Evolutionary conservation across 768 basidiomycete species (phyloP).

Genomic region (Boletales sp.): DNA sequence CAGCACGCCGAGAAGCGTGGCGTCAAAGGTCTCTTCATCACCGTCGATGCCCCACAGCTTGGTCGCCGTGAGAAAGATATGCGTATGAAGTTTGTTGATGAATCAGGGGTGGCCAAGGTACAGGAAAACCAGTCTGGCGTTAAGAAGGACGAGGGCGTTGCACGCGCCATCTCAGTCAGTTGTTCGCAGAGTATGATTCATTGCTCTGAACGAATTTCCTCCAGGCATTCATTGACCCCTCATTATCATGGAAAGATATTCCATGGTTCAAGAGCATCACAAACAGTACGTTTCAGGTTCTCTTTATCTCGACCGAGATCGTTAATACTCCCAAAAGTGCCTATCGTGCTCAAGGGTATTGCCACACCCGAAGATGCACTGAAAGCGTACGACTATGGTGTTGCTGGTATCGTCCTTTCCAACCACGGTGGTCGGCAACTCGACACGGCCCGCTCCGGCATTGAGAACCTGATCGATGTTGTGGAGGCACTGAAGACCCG

Average conservation of each 20-base stretch:
- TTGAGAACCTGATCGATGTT: slow-evolving; percentile 82
- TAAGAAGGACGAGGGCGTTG: slow-evolving; percentile 67
- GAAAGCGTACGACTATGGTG: slow-evolving; percentile 68
- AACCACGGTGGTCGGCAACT: slow-evolving; percentile 78
- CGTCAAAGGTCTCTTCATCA: slow-evolving; percentile 89
- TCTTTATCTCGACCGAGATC: slow-evolving; percentile 12
- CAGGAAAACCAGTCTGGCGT: slow-evolving; percentile 23
- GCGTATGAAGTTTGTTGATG: slow-evolving; percentile 90
- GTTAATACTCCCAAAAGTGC: slow-evolving; percentile 48
- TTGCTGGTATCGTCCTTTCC: slow-evolving; percentile 71
- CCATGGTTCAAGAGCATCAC: slow-evolving; percentile 73
- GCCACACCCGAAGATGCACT: slow-evolving; percentile 81
- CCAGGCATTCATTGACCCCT: slow-evolving; percentile 89
- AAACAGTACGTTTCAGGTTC: slow-evolving; percentile 37
- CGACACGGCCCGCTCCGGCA: slow-evolving; percentile 76
- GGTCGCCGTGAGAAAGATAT: slow-evolving; percentile 92
- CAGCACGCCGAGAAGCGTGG: slow-evolving; percentile 85
- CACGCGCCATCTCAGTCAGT: slow-evolving; percentile 81
- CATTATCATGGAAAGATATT: slow-evolving; percentile 66
- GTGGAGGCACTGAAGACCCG: slow-evolving; percentile 63
- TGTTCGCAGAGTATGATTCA: slow-evolving; percentile 27
- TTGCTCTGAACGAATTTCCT: slow-evolving; percentile 12
- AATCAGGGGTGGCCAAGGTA: slow-evolving; percentile 29
- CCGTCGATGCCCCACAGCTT: slow-evolving; percentile 92
- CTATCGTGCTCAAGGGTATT: slow-evolving; percentile 82